Base-by-base conservation (phyloP, 768 basidiomycete species). In the Leccinum truebloodii region DNA sequence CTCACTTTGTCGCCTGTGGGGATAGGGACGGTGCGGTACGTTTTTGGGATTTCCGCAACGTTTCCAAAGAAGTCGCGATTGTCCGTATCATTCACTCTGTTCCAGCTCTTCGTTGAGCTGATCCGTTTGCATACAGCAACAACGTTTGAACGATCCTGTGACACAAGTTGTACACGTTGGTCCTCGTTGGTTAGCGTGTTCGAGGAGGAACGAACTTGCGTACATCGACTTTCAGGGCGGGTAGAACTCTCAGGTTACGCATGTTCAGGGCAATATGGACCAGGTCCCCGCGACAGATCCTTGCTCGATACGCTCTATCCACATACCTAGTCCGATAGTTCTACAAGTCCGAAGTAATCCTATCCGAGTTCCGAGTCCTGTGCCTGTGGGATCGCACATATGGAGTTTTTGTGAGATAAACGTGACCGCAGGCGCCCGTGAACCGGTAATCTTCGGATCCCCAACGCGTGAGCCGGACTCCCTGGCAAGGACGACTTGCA, bases 21-120 rank as follows among this genome's bases (percentile, higher is more conserved):
- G 77, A 78, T 64, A 73, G 65, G 52, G 73, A 74, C 50, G 82
- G 83, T 24, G 58, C 32, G 39, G 73, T 83, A 22, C 77, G 76
- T 13, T 37, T 83, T 10, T 84, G 83, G 83, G 82, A 84, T 64
- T 61, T 81, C 49, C 77, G 82, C 32, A 79, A 77, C 28, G 54
- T 70, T 18, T 65, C 72, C n/a, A 61, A 41, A 54, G 59, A 69
- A 52, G 57, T 65, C 59, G 57, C 63, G 55, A 61, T 57, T 60
- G 75, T 76, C 49, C 59, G 69, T 64, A 52, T 52, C 12, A 9
- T 53, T 3, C 6, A 35, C 20, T 18, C 18, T 5, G 4, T 44
- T 44, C n/a, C 0, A 53, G 34, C n/a, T 57, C 16, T 26, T 26
- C 4, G 13, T 37, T 32, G 20, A 22, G 1, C 48, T 41, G 49